phyloP scores from a whole-genome alignment of 2,329 filamentous ascomycete genomes.

The Colletotrichum lini region DNA sequence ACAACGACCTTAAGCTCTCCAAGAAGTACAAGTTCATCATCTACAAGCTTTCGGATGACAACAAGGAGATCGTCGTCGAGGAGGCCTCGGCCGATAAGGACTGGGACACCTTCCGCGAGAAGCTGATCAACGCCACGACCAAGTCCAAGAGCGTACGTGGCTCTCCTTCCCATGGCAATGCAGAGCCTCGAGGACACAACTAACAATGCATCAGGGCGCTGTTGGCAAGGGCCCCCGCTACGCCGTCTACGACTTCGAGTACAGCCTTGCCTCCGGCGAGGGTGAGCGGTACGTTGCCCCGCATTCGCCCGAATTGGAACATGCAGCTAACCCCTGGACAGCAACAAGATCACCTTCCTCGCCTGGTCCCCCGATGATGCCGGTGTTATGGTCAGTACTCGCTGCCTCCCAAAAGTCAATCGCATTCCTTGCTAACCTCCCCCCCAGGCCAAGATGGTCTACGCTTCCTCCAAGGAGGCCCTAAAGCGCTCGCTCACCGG shows the following conservation, averaged over 20 bases:
- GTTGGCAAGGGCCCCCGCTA: constrained; percentile 81
- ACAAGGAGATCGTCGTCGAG: constrained; percentile 86
- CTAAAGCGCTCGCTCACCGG: constrained; percentile 85
- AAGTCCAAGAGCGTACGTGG: constrained; percentile 76
- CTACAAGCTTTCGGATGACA: constrained; percentile 88
- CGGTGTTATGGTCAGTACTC: constrained; percentile 76
- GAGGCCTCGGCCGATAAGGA: constrained; percentile 76
- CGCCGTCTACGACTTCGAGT: constrained; percentile 89
- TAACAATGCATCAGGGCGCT: constrained; percentile 60
- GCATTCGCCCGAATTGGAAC: constrained; percentile 17
- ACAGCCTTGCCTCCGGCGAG: constrained; percentile 79
- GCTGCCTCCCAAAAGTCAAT: not conserved
- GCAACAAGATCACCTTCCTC: constrained; percentile 85
- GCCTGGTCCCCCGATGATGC: constrained; percentile 88
- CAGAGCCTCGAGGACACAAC: not conserved
- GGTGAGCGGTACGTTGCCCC: constrained; percentile 72
- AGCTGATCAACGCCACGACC: constrained; percentile 80
- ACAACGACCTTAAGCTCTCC: constrained; percentile 87
- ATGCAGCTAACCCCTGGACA: constrained; percentile 48
- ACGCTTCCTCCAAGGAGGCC: constrained; percentile 89
- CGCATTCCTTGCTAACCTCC: constrained; percentile 28
- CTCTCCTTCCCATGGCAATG: constrained; percentile 23
- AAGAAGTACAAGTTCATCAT: constrained; percentile 90
- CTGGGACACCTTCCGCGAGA: constrained; percentile 82
- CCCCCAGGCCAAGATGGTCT: constrained; percentile 87